Evolutionary conservation across 148 eudicot genomes (phyloP).

Genomic region (Silene conica): DNA sequence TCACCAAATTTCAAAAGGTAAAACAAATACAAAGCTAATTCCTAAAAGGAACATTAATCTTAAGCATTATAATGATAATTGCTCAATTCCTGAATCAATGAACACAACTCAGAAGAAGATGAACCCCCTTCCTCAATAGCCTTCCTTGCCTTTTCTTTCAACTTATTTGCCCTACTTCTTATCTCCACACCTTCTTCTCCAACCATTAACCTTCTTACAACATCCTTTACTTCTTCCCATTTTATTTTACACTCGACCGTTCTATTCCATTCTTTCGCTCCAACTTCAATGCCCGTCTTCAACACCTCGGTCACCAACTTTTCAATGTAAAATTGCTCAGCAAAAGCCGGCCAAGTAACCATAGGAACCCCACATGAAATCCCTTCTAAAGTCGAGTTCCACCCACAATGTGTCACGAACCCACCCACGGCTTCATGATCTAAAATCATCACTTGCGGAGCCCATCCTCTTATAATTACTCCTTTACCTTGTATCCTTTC

Average conservation of each 20-base stretch:
- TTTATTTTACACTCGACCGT: conserved; percentile 8
- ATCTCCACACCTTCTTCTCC: conserved; percentile 27
- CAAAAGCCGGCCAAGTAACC: conserved; percentile 34
- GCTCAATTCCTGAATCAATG: conserved; percentile 17
- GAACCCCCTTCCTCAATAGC: conserved; percentile 23
- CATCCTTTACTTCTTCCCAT: conserved; percentile 21
- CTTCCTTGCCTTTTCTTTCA: conserved; percentile 26
- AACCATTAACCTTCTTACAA: conserved; percentile 24
- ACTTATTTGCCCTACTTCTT: conserved; percentile 23
- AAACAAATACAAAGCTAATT: too few relatives aligned
- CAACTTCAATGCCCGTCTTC: too few relatives aligned
- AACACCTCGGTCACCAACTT: too few relatives aligned
- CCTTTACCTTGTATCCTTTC: conserved; percentile 24
- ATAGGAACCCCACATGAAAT: conserved; percentile 30
- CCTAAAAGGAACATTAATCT: too few relatives aligned
- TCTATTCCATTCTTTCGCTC: too few relatives aligned
- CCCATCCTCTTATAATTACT: conserved; percentile 35
- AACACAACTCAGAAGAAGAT: conserved; percentile 14
- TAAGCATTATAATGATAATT: neutral
- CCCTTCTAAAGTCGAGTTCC: conserved; percentile 5
- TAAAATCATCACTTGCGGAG: conserved; percentile 36
- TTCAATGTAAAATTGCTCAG: neutral
- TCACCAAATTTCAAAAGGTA: too few relatives aligned
- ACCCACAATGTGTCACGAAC: neutral
- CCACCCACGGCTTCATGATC: conserved; percentile 29